These are phyloP conservation scores for Dryas drummondii DNA, from an alignment of 306 rosid genomes.

Conservation along the genomic window DNA sequence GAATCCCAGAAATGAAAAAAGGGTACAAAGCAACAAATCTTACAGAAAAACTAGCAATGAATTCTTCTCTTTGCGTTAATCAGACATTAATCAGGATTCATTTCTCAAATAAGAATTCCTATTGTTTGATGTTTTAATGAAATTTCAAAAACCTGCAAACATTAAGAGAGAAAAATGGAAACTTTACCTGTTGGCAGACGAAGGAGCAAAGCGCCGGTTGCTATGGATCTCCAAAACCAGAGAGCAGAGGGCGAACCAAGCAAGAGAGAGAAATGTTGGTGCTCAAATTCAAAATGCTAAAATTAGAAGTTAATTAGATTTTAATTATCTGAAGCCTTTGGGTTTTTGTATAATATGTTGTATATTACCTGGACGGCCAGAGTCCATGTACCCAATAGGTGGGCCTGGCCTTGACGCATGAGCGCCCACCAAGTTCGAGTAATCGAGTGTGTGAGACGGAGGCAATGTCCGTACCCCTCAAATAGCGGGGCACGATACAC, in stretches of 20 bases:
- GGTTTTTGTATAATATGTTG: background rate
- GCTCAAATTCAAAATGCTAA: background rate
- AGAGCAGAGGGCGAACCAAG: background rate
- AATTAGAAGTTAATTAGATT: background rate
- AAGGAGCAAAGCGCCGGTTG: background rate
- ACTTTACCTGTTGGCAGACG: slow-evolving; percentile 11
- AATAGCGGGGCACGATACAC: too few relatives aligned
- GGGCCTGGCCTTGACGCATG: background rate
- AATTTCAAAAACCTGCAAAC: background rate
- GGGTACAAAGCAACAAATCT: background rate
- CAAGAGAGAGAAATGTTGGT: background rate
- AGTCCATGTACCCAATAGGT: background rate
- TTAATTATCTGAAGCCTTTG: background rate
- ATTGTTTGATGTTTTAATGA: background rate
- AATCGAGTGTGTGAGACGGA: too few relatives aligned
- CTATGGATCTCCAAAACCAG: slow-evolving; percentile 10
- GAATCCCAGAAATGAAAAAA: background rate
- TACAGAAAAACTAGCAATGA: background rate
- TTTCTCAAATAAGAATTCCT: background rate
- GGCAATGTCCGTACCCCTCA: too few relatives aligned
- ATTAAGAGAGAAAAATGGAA: background rate
- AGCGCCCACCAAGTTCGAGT: background rate
- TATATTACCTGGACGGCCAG: background rate
- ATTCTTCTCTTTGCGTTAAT: background rate
- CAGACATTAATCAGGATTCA: background rate